Percentiles rank a stretch among this genome's conserved stretches.
These are phyloP conservation scores for Ogataea corticis DNA, from an alignment of 805 yeast species.

Conservation along the genomic window DNA sequence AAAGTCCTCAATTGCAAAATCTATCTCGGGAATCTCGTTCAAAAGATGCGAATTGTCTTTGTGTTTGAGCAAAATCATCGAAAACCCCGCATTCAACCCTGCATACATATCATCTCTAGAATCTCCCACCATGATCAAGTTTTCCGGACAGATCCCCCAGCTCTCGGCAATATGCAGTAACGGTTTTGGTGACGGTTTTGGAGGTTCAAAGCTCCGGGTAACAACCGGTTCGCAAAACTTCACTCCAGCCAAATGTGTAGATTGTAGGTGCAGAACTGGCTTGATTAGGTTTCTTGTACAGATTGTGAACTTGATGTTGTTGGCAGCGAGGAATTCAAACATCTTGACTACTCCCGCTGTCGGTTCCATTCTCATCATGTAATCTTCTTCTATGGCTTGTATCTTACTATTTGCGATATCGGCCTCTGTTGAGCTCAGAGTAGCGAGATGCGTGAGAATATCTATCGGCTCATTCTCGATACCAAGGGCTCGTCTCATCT, in stretches of 20 bases:
- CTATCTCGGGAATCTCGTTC: constrained; percentile 37
- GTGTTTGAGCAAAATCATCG: constrained; percentile 54
- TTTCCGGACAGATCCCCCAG: constrained; percentile 48
- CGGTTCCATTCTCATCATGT: constrained; percentile 60
- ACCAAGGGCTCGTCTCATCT: constrained; percentile 62
- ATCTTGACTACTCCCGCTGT: constrained; percentile 47
- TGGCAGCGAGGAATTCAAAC: constrained; percentile 33
- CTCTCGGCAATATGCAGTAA: constrained; percentile 51
- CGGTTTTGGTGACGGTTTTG: constrained; percentile 70
- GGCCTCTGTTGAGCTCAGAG: constrained; percentile 41
- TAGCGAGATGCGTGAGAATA: constrained; percentile 51
- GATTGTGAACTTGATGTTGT: constrained; percentile 48
- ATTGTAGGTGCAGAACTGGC: constrained; percentile 56
- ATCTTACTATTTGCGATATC: constrained; percentile 47
- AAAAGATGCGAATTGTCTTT: constrained; percentile 49
- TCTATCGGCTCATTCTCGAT: constrained; percentile 45
- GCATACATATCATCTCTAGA: constrained; percentile 68
- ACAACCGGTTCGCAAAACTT: constrained; percentile 49
- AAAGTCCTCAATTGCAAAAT: constrained; percentile 37
- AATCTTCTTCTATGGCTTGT: constrained; percentile 55
- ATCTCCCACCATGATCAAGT: constrained; percentile 71
- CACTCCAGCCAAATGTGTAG: constrained; percentile 40
- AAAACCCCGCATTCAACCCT: constrained; percentile 63
- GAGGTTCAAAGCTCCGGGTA: constrained; percentile 65
- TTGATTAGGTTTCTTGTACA: constrained; percentile 59